Evolutionary conservation across 2,329 filamentous ascomycete genomes (phyloP).

Genomic region (Ophiocordyceps australis): DNA sequence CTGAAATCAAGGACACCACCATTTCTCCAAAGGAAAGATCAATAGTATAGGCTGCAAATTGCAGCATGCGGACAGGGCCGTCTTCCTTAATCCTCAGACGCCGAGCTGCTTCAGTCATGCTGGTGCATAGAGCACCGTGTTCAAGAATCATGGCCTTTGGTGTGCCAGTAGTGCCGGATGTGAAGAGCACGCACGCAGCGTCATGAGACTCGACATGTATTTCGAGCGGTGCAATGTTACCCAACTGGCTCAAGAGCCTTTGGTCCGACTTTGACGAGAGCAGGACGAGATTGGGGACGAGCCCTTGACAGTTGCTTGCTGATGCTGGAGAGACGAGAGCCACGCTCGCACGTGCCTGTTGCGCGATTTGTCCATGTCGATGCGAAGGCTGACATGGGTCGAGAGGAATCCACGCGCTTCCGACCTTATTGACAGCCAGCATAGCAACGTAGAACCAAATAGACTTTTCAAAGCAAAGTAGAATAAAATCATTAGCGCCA

Average conservation of each 20-base stretch:
- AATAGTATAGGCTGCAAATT: constrained; percentile 4
- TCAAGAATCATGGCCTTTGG: constrained; percentile 8
- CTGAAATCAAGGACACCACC: constrained; percentile 2
- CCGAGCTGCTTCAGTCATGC: background rate
- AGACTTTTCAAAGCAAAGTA: constrained; percentile 2
- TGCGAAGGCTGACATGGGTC: constrained; percentile 2
- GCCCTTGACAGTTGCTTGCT: background rate
- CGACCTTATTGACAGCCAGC: constrained; percentile 4
- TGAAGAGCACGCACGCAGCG: constrained; percentile 8
- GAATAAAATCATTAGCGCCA: background rate
- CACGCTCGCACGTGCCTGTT: background rate
- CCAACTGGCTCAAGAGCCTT: too few species aligned
- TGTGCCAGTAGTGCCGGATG: constrained; percentile 8
- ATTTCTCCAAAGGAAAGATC: constrained; percentile 3
- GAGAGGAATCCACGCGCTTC: constrained; percentile 4
- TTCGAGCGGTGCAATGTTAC: background rate
- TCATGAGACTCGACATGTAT: background rate
- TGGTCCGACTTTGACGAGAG: too few species aligned
- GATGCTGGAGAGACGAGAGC: background rate
- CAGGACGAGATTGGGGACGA: background rate
- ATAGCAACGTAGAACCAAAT: constrained; percentile 4
- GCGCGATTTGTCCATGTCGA: background rate
- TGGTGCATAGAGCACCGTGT: background rate
- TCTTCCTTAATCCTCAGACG: constrained; percentile 1
- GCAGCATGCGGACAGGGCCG: constrained; percentile 2